Base-by-base conservation (phyloP, 2,329 filamentous ascomycete genomes). In the Hypoxylon sp. region DNA sequence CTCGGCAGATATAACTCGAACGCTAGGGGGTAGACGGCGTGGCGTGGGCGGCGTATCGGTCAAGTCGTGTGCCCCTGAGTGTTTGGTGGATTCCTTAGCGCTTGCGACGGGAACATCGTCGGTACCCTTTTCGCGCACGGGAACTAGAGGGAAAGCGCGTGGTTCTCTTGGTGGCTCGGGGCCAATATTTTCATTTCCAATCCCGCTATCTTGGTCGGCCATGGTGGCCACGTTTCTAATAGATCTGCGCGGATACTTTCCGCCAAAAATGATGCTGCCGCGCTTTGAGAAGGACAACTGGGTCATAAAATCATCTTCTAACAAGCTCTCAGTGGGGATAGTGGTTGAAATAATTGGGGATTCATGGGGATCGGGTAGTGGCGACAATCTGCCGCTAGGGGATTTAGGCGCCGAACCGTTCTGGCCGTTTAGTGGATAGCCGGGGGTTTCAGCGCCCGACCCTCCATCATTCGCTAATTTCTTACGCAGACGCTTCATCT, bases 201-300 rank as follows among this genome's bases (percentile, higher is more conserved):
- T 35, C 33, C 67, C 68, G 44, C 57, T 68, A 37, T 74, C 73
- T 59, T 68, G 61, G 50, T 74, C 74, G 67, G 74, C 72, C 75
- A 78, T 78, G 51, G 51, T 69, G 39, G 61, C 50, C 64, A 66
- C 66, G 60, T 52, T 54, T 46, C 61, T 69, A 51, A 59, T 59
- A 19, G 54, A 68, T 70, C 71, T 75, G 70, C 74, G 73, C 55
- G 72, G 72, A 59, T 74, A 81, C 75, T 84, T 84, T 59, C 83
- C 84, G 69, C 85, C 84, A 75, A 90, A 84, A 84, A 91, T 87
- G 74, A 91, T 81, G 78, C 88, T 90, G 71, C 88, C 88, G 73
- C 88, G 84, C 69, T 89, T 88, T 63, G 88, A 90, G 75, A 91
- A 91, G 71, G 84, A 84, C 71, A 91, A 78, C 62, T 83, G 81